phyloP scores from a whole-genome alignment of 2,329 filamentous ascomycete species.

The Ophiostoma populinum region DNA sequence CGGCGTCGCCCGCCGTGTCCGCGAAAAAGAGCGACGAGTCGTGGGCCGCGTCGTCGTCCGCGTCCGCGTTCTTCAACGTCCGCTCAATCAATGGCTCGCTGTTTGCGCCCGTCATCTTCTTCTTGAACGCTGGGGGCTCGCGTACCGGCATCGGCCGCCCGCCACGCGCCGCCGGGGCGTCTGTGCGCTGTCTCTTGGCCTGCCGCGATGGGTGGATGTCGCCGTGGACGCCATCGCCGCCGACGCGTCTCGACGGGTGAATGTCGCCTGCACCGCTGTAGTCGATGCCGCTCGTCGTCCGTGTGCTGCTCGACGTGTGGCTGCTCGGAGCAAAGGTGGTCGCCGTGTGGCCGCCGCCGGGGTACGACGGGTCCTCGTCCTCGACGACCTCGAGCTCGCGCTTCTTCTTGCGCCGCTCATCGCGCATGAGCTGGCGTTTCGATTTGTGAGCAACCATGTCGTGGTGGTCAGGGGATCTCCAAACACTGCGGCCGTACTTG shows the following conservation, averaged over 20 bases:
- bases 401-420: constrained; percentile 22
- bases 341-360: not conserved
- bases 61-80: not conserved
- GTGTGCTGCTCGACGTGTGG: not conserved
- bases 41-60: not conserved
- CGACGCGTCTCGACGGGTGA: no score
- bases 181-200: not conserved
- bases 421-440: constrained; percentile 20
- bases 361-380: constrained; percentile 8
- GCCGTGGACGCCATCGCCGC: not conserved
- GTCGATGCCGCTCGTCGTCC: no score
- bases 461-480: not conserved
- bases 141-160: not conserved
- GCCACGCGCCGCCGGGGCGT: not conserved
- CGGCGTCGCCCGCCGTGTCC: not conserved
- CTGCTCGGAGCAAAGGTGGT: not conserved
- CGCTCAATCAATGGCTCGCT: constrained; percentile 2
- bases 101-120: constrained; percentile 6
- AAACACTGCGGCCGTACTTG: not conserved
- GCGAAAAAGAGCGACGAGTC: constrained; percentile 2
- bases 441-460: constrained; percentile 20
- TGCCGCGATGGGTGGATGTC: not conserved
- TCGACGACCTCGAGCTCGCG: constrained; percentile 15
- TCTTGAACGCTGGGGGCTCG: not conserved
- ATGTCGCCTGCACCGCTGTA: no score